phyloP scores from a whole-genome alignment of 202 grass and related monocot species.

The Brachypodium distachyon region DNA sequence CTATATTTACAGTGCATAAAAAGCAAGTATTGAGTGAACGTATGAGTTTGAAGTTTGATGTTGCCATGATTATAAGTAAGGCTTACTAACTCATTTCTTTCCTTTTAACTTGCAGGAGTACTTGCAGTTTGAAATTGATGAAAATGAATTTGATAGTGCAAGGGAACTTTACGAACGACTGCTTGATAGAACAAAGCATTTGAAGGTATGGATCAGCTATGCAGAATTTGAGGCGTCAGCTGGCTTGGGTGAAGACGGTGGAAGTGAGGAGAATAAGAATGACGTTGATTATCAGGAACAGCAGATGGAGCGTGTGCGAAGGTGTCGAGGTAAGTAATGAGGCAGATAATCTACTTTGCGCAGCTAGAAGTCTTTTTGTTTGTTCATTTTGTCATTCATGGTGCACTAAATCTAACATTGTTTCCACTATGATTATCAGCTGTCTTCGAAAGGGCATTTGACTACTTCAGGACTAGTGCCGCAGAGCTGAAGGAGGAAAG shows the following conservation, averaged over 20 bases:
- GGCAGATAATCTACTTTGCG: slow-evolving; percentile 5
- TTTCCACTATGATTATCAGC: slow-evolving; percentile 27
- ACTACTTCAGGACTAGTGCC: slow-evolving; percentile 65
- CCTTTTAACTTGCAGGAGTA: slow-evolving; percentile 46
- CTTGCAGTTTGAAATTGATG: slow-evolving; percentile 88
- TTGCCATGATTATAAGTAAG: not conserved
- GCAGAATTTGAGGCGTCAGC: slow-evolving; percentile 86
- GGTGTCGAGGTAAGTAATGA: slow-evolving; percentile 54
- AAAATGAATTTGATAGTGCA: slow-evolving; percentile 55
- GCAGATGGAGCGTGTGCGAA: slow-evolving; percentile 40
- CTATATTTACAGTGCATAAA: too few species aligned
- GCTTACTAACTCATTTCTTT: not conserved
- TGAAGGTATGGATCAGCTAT: slow-evolving; percentile 94
- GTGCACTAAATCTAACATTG: slow-evolving; percentile 15
- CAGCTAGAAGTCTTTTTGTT: not conserved
- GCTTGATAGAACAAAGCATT: slow-evolving; percentile 79
- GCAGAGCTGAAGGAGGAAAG: slow-evolving; percentile 92
- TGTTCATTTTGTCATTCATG: not conserved
- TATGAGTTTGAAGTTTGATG: not conserved
- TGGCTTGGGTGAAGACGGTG: slow-evolving; percentile 38
- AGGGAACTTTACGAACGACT: slow-evolving; percentile 75
- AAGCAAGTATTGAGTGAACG: too few species aligned
- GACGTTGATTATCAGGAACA: slow-evolving; percentile 32
- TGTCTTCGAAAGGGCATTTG: slow-evolving; percentile 78
- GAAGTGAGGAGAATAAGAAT: slow-evolving; percentile 35